Percentiles rank a stretch among this genome's conserved stretches.
phyloP scores from a whole-genome alignment of 129 eudicot species.

The Daucus carota region DH1_v3.0 NC_030387.2:856501-857000 shows the following conservation, averaged over 20 bases:
- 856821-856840: conserved; percentile 30
- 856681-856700: conserved; percentile 20
- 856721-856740: conserved; percentile 8
- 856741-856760: conserved; percentile 10
- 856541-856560: not conserved
- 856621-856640: too few species aligned
- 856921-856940: conserved; percentile 86
- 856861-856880: conserved; percentile 48
- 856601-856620: not conserved
- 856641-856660: not conserved
- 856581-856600: not conserved
- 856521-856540: not conserved
- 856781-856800: conserved; percentile 2
- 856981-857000: conserved; percentile 85
- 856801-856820: not conserved
- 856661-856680: conserved; percentile 8
- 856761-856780: conserved; percentile 22
- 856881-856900: conserved; percentile 49
- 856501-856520: not conserved
- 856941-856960: conserved; percentile 74
- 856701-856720: conserved; percentile 27
- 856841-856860: conserved; percentile 36
- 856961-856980: conserved; percentile 89
- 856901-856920: conserved; percentile 62
- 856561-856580: not conserved